Evolutionary conservation across 2,329 filamentous ascomycete species (phyloP), one percentile per base, ranked within the genome.

Genomic region (Aspergillus tubingensis): DNA sequence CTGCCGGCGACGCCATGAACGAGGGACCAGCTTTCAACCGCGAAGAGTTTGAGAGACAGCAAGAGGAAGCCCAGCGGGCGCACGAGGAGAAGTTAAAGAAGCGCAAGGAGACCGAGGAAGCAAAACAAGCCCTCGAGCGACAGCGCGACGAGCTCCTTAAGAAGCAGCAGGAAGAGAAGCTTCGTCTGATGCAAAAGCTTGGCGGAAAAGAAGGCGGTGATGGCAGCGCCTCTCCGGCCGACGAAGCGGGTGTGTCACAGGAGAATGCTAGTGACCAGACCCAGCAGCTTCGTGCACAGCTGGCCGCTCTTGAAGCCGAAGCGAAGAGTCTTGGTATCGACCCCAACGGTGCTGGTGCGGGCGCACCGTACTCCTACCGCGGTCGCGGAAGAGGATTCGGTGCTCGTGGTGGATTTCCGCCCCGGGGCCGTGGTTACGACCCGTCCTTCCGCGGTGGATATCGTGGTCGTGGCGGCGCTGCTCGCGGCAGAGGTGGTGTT

Each of bases 261-360:
- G 75, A 72, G 32, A 77, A 77, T 44, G 74, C 68, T 25, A 79
- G 72, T 60, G 77, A 81, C 25, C 76, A 83, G 63, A 86, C 84
- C 5, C 81, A 81, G 60, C 76, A 80, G 30, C 71, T 88, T 17
- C 81, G 82, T 57, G 81, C 81, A 8, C 82, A 85, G 63, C 75
- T 86, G 25, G 83, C 83, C 3, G 79, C 81, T 49, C 74, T 86
- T 11, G 82, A 86, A 68, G 82, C 78, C 1, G 84, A 86, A 69
- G 84, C 84, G 11, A 78, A 80, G 65, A 80, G 75, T 52, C 72
- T 86, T 21, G 83, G 83, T 8, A 76, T 86, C 30, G 80, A 85
- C 60, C 77, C 82, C 6, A 69, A 73, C 21, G 63, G 64, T 23
- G 57, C 68, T 2, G 70, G 72, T 13, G 32, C 32, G 10, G 71